These are phyloP conservation scores for Tranzscheliella williamsii DNA, from an alignment of 1,284 basidiomycete genomes.

Conservation along the genomic window DNA sequence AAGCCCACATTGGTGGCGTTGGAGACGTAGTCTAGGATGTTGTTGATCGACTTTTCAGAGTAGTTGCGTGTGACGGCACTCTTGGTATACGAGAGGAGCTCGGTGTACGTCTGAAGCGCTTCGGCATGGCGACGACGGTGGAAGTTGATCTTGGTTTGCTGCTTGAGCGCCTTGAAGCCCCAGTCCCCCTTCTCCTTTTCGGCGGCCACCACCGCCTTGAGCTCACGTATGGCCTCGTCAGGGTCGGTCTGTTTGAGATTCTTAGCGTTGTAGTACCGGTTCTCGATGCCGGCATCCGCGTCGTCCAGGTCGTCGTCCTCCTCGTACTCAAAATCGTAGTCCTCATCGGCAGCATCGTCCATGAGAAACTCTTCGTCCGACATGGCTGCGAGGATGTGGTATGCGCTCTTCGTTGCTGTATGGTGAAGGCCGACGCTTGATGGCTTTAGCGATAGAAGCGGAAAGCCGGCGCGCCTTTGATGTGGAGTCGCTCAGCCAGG, in stretches of 20 bases:
- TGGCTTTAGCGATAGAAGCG: too few species aligned
- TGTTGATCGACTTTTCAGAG: constrained; percentile 93
- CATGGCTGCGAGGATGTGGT: constrained; percentile 8
- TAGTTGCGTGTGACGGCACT: constrained; percentile 56
- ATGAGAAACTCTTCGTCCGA: constrained; percentile 55
- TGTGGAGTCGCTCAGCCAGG: too few species aligned
- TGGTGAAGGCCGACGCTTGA: not conserved
- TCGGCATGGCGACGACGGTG: constrained; percentile 76
- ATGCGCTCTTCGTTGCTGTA: not conserved
- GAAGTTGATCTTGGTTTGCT: constrained; percentile 93
- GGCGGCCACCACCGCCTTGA: constrained; percentile 80
- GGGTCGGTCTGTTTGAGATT: constrained; percentile 90
- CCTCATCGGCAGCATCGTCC: constrained; percentile 65
- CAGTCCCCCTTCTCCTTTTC: constrained; percentile 88
- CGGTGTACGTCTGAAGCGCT: constrained; percentile 81
- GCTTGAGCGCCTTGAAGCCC: constrained; percentile 98
- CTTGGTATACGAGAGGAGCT: constrained; percentile 80
- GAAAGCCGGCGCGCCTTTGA: too few species aligned
- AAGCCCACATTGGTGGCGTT: constrained; percentile 72
- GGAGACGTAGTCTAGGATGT: constrained; percentile 96
- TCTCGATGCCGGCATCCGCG: constrained; percentile 90
- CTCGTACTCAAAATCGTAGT: constrained; percentile 87
- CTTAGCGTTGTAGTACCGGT: constrained; percentile 97
- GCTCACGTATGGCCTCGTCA: constrained; percentile 83
- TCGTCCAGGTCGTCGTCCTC: constrained; percentile 71